phyloP scores from a whole-genome alignment of 805 yeast genomes.

The Kazachstania kunashirensis region DNA sequence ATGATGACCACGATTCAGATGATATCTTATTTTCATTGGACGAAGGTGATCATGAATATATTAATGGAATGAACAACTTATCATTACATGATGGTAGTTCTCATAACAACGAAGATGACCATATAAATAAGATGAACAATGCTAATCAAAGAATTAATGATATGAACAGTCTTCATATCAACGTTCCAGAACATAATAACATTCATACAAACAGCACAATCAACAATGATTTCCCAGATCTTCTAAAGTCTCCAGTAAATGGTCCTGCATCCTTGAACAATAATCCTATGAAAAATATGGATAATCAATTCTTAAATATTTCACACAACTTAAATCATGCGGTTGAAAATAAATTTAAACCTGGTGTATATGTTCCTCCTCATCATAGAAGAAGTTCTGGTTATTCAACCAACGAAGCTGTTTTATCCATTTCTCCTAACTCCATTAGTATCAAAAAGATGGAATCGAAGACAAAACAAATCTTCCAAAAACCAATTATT shows the following conservation, averaged over 20 bases:
- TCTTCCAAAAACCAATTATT: constrained; percentile 8
- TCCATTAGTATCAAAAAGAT: constrained; percentile 7
- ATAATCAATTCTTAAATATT: background rate
- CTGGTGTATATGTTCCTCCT: constrained; percentile 40
- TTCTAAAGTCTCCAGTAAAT: constrained; percentile 23
- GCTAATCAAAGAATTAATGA: background rate
- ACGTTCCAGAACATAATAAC: background rate
- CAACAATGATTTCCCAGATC: constrained; percentile 21
- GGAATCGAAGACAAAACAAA: background rate
- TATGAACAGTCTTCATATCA: background rate
- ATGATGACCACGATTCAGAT: constrained; percentile 23
- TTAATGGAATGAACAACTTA: constrained; percentile 20
- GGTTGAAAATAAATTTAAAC: constrained; percentile 10
- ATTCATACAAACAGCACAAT: background rate
- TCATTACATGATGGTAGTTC: constrained; percentile 8
- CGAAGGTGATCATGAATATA: constrained; percentile 28
- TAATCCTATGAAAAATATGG: background rate
- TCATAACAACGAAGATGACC: constrained; percentile 3
- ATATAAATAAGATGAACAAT: background rate
- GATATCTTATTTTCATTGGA: constrained; percentile 29
- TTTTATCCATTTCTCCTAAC: constrained; percentile 17
- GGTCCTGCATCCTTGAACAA: background rate
- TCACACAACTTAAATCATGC: background rate
- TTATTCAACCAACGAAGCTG: constrained; percentile 18
- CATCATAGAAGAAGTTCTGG: constrained; percentile 37